Evolutionary conservation across 2,329 filamentous ascomycete species (phyloP).

Genomic region (Cytospora piceae): DNA sequence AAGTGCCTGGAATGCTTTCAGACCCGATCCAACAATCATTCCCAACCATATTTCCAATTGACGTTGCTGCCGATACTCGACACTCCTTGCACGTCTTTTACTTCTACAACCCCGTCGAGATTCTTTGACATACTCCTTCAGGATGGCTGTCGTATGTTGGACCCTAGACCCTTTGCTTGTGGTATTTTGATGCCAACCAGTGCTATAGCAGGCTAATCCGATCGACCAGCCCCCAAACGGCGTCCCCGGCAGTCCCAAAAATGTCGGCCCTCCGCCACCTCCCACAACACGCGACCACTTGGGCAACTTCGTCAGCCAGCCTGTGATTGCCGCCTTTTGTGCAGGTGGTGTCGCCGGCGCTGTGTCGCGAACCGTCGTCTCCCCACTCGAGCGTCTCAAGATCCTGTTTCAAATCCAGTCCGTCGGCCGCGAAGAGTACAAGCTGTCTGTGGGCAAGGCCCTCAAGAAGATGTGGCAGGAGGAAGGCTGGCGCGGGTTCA

Average conservation of each 20-base stretch:
- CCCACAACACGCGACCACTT: constrained; percentile 42
- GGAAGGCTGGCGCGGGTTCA: constrained; percentile 95
- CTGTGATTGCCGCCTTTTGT: constrained; percentile 88
- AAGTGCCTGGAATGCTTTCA: constrained; percentile 25
- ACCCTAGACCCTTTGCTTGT: constrained; percentile 6
- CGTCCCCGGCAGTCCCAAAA: constrained; percentile 12
- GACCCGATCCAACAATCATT: constrained; percentile 7
- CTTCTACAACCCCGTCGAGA: constrained; percentile 17
- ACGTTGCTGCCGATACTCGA: constrained; percentile 13
- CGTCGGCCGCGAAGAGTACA: constrained; percentile 87
- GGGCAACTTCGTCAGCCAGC: constrained; percentile 69
- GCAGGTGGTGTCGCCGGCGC: constrained; percentile 93
- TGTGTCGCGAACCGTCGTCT: constrained; percentile 96
- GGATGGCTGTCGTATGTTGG: constrained; percentile 45
- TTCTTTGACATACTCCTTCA: constrained; percentile 30
- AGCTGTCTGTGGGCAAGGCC: constrained; percentile 86
- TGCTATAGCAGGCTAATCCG: constrained; percentile 22
- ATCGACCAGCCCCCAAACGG: constrained; percentile 23
- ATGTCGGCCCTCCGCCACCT: constrained; percentile 30
- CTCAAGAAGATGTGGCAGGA: constrained; percentile 94
- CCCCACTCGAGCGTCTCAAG: constrained; percentile 92
- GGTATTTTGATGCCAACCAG: constrained; percentile 5
- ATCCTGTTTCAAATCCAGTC: constrained; percentile 98
- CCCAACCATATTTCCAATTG: constrained; percentile 14
- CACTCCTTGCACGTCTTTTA: constrained; percentile 18